Evolutionary conservation across 1,139 yeast species (phyloP).

Genomic region (Nadsonia starkeyi-henricii): DNA sequence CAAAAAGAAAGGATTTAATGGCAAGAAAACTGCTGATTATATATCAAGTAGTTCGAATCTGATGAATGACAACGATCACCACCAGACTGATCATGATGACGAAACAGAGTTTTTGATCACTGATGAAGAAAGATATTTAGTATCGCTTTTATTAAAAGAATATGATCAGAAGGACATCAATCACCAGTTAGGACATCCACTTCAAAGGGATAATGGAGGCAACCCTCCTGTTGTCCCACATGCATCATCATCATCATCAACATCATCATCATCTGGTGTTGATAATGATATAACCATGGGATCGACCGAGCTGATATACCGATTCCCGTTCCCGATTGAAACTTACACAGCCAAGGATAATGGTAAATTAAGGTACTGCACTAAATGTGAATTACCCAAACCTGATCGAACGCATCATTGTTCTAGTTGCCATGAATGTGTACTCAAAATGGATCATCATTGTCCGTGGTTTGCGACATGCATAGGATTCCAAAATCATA

Average conservation of each 20-base stretch:
- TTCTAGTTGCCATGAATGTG: constrained; percentile 24
- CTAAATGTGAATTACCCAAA: constrained; percentile 72
- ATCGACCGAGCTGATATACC: background rate
- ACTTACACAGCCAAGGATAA: constrained; percentile 26
- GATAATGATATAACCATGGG: too few relatives aligned
- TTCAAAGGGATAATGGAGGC: too few relatives aligned
- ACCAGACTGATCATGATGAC: background rate
- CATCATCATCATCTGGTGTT: background rate
- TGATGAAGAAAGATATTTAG: background rate
- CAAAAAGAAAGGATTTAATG: background rate
- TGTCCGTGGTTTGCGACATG: constrained; percentile 96
- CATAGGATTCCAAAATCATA: constrained; percentile 71
- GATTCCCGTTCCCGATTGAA: background rate
- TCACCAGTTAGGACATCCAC: too few relatives aligned
- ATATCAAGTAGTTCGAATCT: background rate
- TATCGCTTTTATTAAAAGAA: background rate
- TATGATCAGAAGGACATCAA: background rate
- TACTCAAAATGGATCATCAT: constrained; percentile 52
- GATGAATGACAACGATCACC: background rate
- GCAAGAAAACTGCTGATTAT: background rate
- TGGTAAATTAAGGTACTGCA: constrained; percentile 46
- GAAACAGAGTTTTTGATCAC: background rate
- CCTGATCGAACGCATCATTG: constrained; percentile 60
- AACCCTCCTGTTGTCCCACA: background rate
- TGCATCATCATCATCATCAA: background rate